Conservation (phyloP, 352 stramenopile species). For the Globisporangium mamillatum region DNA sequence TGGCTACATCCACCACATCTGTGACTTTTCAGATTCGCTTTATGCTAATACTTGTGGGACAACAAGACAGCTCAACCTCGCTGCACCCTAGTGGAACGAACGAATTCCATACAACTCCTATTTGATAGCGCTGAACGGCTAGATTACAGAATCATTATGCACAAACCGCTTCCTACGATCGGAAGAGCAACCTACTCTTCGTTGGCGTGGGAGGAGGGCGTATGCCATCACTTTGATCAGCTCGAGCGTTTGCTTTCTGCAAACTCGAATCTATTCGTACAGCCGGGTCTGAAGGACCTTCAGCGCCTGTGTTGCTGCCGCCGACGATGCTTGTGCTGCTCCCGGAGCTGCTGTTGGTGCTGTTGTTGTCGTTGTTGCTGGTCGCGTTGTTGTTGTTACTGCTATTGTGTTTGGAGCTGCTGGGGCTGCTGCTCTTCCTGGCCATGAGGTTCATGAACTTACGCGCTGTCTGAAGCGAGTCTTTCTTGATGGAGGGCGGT, state of each 20-base stretch:
- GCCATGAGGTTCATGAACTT: slow-evolving; percentile 30
- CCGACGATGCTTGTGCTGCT: slow-evolving; percentile 18
- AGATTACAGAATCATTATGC: not conserved
- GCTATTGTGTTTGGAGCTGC: slow-evolving; percentile 18
- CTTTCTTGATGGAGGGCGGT: slow-evolving; percentile 17
- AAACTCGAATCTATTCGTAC: not conserved
- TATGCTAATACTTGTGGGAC: no score
- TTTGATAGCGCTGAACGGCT: not conserved
- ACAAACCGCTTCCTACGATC: not conserved
- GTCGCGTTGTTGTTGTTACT: slow-evolving; percentile 19
- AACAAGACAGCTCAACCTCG: not conserved
- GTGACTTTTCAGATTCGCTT: no score
- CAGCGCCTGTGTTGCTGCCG: not conserved
- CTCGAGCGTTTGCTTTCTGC: not conserved
- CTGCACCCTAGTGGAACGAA: not conserved
- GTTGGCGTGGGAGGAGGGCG: slow-evolving; percentile 5
- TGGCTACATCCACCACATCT: no score
- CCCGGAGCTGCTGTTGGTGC: slow-evolving; percentile 7
- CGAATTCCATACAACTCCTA: no score
- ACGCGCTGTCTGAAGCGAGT: slow-evolving; percentile 14
- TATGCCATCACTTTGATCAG: slow-evolving; percentile 8
- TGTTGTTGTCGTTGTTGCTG: slow-evolving; percentile 21
- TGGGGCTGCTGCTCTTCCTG: slow-evolving; percentile 14
- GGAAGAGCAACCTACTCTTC: slow-evolving; percentile 9
- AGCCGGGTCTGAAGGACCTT: not conserved